Evolutionary conservation across 768 basidiomycete species (phyloP), one percentile per base, ranked within the genome.

Genomic region (Mycena olivaceomarginata): DNA sequence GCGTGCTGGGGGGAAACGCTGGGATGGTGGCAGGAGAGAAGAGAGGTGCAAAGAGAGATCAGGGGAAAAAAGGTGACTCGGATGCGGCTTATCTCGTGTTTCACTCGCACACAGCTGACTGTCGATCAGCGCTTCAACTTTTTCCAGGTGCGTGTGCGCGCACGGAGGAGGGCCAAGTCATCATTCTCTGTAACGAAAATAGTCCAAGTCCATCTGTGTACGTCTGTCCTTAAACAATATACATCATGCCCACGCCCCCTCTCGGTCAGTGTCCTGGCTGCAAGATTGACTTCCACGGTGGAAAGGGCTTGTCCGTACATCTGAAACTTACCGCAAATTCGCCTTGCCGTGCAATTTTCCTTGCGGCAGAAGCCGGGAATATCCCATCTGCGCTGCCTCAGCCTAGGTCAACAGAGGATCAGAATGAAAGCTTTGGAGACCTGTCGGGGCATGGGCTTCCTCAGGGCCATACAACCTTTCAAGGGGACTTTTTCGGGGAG

Each of bases 401-500:
- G 53, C 31, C 31, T 31, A 22, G n/a, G 8, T 22, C 53, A 15
- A 22, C n/a, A n/a, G n/a, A 56, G n/a, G n/a, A 56, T 56, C 20
- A 56, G n/a, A 56, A n/a, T 1, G 53, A 56, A 22, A 12, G 9
- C 20, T 56, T 56, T 12, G 53, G 53, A 22, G 53, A 56, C 53
- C 39, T 40, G 1, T 46, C 41, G 22, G 65, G 31, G 9, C 65
- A 66, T 12, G 65, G 65, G n/a, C 65, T 66, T 25, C 65, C 65
- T 18, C 31, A 31, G 16, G 65, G 65, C 16, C 8, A 66, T 46
- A 48, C 65, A 2, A 46, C 43, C 4, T 66, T 66, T 31, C 20
- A 31, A 11, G 65, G 65, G 22, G 65, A 66, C 15, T 66, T 66
- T 31, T 66, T 66, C 18, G 65, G 65, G 5, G 65, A 48, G 15